Evolutionary conservation across 1,284 basidiomycete genomes (phyloP).

Genomic region (Rhizopogon parksii): DNA sequence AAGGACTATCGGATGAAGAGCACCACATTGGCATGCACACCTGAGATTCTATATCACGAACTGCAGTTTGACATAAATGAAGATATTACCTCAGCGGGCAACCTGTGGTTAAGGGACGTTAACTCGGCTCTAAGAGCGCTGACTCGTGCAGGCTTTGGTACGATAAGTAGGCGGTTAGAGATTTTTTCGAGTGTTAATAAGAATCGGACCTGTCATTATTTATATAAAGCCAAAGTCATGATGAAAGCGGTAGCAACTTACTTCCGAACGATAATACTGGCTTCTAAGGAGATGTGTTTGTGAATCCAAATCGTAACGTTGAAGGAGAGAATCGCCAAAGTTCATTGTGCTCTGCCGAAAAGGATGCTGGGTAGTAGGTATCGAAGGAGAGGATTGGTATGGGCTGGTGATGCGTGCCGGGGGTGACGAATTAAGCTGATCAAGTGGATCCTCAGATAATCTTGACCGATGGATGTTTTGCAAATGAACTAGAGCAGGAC

Average conservation of each 20-base stretch:
- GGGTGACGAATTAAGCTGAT: conserved; percentile 52
- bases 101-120: conserved; percentile 91
- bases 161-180: conserved; percentile 84
- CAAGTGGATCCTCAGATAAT: conserved; percentile 66
- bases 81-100: conserved; percentile 78
- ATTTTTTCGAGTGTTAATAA: conserved; percentile 88
- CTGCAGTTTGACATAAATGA: conserved; percentile 4
- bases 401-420: conserved; percentile 33
- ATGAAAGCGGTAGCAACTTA: conserved; percentile 26
- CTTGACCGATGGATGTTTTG: conserved; percentile 44
- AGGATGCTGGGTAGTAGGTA: conserved; percentile 42
- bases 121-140: conserved; percentile 94
- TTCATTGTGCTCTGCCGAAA: conserved; percentile 39
- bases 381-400: conserved; percentile 62
- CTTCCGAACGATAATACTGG: conserved; percentile 91
- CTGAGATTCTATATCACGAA: conserved; percentile 33
- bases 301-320: conserved; percentile 59
- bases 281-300: conserved; percentile 75
- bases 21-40: conserved; percentile 99
- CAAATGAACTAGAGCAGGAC: conserved; percentile 58
- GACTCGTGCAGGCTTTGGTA: conserved; percentile 91
- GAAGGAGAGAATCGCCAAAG: conserved; percentile 48
- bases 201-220: conserved; percentile 63
- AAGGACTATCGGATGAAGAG: conserved; percentile 55
- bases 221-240: conserved; percentile 5